Conservation (phyloP, 495 filamentous ascomycete genomes). For the Cercophora scortea region DNA sequence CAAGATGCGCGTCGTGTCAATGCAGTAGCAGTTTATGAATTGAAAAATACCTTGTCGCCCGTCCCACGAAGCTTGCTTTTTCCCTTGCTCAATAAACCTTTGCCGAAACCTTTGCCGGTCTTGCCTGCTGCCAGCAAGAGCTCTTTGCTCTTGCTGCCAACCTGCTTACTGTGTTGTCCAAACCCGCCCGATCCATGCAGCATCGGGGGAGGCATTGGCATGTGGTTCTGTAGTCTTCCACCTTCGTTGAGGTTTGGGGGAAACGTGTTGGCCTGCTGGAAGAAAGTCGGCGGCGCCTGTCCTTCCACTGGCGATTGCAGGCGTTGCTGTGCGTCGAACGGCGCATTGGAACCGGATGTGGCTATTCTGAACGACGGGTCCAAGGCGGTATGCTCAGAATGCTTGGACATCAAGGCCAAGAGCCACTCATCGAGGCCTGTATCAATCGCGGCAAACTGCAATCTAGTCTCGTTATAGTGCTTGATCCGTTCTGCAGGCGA, state of each 20-base stretch:
- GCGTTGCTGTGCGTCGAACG: constrained; percentile 19
- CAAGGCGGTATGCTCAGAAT: constrained; percentile 29
- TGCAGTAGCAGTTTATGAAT: constrained; percentile 4
- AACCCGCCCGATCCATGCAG: constrained; percentile 22
- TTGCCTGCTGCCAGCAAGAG: constrained; percentile 74
- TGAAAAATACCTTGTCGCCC: constrained; percentile 75
- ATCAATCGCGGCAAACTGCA: constrained; percentile 61
- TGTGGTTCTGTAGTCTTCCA: constrained; percentile 14
- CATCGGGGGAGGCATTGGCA: constrained; percentile 19
- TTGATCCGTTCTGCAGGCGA: constrained; percentile 55
- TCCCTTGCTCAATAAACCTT: constrained; percentile 80
- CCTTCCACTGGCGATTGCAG: too few relatives aligned
- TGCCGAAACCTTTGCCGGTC: constrained; percentile 77
- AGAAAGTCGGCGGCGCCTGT: constrained; percentile 34
- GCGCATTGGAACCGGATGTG: constrained; percentile 17
- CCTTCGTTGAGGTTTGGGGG: constrained; percentile 4
- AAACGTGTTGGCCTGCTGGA: constrained; percentile 37
- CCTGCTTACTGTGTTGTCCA: constrained; percentile 35
- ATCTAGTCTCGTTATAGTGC: constrained; percentile 60
- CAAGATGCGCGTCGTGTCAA: neutral
- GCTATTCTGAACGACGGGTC: constrained; percentile 15
- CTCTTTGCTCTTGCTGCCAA: constrained; percentile 76
- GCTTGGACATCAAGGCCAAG: constrained; percentile 27
- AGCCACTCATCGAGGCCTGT: constrained; percentile 75
- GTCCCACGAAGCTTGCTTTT: constrained; percentile 65